phyloP scores from a whole-genome alignment of 306 rosid genomes.

The Inga laurina region DNA sequence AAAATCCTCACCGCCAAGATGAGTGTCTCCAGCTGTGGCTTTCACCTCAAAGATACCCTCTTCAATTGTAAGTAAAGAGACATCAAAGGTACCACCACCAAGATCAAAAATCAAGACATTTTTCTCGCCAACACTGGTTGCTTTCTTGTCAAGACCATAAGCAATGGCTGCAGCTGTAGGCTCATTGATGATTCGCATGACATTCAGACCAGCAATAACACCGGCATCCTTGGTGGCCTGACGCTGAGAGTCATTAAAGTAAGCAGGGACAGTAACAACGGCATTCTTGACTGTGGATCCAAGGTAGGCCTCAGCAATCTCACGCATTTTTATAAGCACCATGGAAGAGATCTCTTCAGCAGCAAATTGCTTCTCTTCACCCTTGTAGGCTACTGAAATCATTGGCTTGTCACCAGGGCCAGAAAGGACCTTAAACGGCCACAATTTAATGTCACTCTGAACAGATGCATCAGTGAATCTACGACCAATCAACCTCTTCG shows the following conservation, averaged over 20 bases:
- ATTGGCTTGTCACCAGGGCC: conserved; percentile 66
- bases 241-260: conserved; percentile 66
- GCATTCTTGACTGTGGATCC: conserved; percentile 61
- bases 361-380: conserved; percentile 58
- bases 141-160: conserved; percentile 76
- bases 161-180: conserved; percentile 80
- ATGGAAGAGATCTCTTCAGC: conserved; percentile 70
- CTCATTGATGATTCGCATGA: conserved; percentile 66
- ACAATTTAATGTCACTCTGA: conserved; percentile 66
- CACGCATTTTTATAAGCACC: conserved; percentile 76
- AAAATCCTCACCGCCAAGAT: conserved; percentile 67
- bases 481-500: conserved; percentile 70
- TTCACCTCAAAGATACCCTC: conserved; percentile 82
- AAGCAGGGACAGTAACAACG: conserved; percentile 72
- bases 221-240: conserved; percentile 76
- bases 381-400: conserved; percentile 56
- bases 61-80: conserved; percentile 67
- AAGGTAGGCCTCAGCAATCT: conserved; percentile 72
- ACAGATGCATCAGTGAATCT: conserved; percentile 59
- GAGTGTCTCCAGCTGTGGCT: conserved; percentile 77
- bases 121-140: conserved; percentile 67
- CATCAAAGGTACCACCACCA: conserved; percentile 78
- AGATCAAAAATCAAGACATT: conserved; percentile 69
- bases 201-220: conserved; percentile 67
- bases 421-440: conserved; percentile 59